Base-by-base conservation (phyloP, 2,329 filamentous ascomycete species). In the Hymenoscyphus fructigenus region DNA sequence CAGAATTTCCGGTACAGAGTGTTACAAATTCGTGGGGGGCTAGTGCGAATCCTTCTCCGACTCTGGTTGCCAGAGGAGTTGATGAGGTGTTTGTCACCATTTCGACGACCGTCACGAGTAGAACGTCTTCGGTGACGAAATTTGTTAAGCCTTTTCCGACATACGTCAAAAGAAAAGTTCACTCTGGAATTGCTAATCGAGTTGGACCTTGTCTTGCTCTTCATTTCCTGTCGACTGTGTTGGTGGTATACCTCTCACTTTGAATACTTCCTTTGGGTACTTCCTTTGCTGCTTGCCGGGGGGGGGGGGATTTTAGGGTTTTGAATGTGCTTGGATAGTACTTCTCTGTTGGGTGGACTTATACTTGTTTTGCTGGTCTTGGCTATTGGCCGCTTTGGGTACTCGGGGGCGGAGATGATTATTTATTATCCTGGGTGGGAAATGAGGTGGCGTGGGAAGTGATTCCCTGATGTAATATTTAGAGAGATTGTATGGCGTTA, bases 1-100 rank as follows among this genome's bases (percentile, higher is more conserved):
- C 23, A 14, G 15, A 32, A 32, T 62, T n/a, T 15, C 59, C 65
- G 3, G 61, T 57, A 9, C 63, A 67, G 26, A 70, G 69, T 61
- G 60, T 50, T 14, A 36, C 34, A 17, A 65, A 61, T 17, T 53
- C 62, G 29, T 67, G 62, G 44, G 65, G 61, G 34, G 60, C 65
- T 36, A 66, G 64, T 65, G 65, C 65, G 15, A 36, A 29, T 61
- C 26, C 62, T 26, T 60, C 59, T 36, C 61, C 59, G 20, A 50
- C 44, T 12, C n/a, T 20, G 9, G 9, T 9, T 50, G 20, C 44
- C 20, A 5, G 44, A 20, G 26, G 20, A 50, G 6, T 50, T 23
- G 10, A 50, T 26, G 20, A 14, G 6, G 44, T 50, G 20, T 50
- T 23, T 50, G 44, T 23, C 9, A 50, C 44, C 26, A 12, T 50